Conservation (phyloP, 2,329 filamentous ascomycete genomes). For the Diaporthe aspalathi region DNA sequence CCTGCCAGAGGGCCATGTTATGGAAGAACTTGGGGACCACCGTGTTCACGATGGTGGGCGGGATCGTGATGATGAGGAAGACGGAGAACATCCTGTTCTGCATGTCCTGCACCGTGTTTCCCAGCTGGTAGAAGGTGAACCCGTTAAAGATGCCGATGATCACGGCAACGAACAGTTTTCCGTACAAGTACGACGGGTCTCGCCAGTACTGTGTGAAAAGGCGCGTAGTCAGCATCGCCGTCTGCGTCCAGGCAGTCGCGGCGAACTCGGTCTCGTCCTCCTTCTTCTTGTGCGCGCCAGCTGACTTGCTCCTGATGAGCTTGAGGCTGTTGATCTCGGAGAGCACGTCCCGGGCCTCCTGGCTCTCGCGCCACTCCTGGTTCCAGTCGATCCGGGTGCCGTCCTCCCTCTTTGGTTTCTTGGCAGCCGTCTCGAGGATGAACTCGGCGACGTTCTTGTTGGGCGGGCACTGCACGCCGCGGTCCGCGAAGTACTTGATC, state of each 20-base stretch:
- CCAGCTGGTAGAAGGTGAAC: conserved; percentile 76
- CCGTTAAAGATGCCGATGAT: conserved; percentile 68
- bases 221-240: conserved; percentile 64
- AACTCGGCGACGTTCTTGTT: conserved; percentile 75
- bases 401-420: conserved; percentile 57
- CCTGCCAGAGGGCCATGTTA: conserved; percentile 75
- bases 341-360: conserved; percentile 48
- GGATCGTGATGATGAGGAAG: conserved; percentile 82
- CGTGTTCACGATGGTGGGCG: conserved; percentile 80
- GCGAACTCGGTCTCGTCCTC: conserved; percentile 63
- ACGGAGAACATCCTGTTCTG: conserved; percentile 79
- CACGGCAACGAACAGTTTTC: conserved; percentile 56
- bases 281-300: conserved; percentile 55
- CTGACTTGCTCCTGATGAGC: conserved; percentile 54
- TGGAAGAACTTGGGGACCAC: conserved; percentile 78
- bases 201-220: conserved; percentile 74
- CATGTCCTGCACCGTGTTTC: conserved; percentile 68
- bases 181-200: conserved; percentile 70
- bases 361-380: conserved; percentile 51
- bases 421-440: conserved; percentile 61
- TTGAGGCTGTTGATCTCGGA: conserved; percentile 54
- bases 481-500: conserved; percentile 68
- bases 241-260: conserved; percentile 67
- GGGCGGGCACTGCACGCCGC: conserved; percentile 60
- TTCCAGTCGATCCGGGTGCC: conserved; percentile 54